phyloP scores from a whole-genome alignment of 116 monocot species.

The Thalassia testudinum region DNA sequence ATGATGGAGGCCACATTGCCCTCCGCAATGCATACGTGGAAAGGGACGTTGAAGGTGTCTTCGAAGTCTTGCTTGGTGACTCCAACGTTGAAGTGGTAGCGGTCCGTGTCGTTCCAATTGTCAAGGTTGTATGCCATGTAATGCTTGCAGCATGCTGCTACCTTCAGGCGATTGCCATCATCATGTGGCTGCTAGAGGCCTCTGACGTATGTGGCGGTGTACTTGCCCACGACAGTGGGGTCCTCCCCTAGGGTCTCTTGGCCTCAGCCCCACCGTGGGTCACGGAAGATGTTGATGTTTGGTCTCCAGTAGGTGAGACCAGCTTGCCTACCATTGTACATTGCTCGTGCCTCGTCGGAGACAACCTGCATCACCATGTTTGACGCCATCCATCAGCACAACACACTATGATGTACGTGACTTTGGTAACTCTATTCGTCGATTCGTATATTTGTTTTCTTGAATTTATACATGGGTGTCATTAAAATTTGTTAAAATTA shows the following conservation, averaged over 20 bases:
- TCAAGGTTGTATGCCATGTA: background rate
- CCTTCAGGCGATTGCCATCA: background rate
- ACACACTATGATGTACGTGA: too few relatives aligned
- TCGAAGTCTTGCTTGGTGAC: slow-evolving; percentile 32
- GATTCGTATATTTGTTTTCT: too few relatives aligned
- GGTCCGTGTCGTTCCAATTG: background rate
- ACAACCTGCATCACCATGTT: background rate
- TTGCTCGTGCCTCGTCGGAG: background rate
- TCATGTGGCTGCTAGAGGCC: background rate
- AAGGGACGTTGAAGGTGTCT: slow-evolving; percentile 31
- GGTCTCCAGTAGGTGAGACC: background rate
- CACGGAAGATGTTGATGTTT: background rate
- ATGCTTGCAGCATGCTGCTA: slow-evolving; percentile 1
- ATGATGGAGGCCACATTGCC: slow-evolving; percentile 31
- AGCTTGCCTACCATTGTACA: slow-evolving; percentile 1
- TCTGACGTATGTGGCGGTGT: background rate
- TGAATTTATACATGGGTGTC: too few relatives aligned
- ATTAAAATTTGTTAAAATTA: too few relatives aligned
- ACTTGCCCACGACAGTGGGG: background rate
- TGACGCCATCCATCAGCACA: too few relatives aligned
- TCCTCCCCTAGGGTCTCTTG: slow-evolving; percentile 2
- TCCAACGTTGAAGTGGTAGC: background rate
- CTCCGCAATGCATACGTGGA: slow-evolving; percentile 35
- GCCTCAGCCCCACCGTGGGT: background rate
- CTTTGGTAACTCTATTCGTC: too few relatives aligned